phyloP scores from a whole-genome alignment of 2,329 filamentous ascomycete genomes.

The Penicillium palitans region DNA sequence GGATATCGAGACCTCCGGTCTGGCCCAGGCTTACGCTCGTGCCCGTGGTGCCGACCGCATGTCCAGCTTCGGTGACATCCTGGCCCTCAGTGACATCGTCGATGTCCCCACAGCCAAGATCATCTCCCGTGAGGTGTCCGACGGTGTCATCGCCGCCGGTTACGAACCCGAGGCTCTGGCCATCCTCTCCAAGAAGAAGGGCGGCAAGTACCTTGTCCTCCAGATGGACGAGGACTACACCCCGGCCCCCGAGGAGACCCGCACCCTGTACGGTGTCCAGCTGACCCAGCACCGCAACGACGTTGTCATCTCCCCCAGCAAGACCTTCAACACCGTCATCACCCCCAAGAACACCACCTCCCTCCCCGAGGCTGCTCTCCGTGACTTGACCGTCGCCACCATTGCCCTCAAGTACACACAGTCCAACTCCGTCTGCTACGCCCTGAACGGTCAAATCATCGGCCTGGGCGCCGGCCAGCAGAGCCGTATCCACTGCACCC shows the following conservation, averaged over 20 bases:
- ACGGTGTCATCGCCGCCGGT: conserved; percentile 89
- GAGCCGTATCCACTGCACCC: conserved; percentile 96
- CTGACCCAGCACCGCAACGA: conserved; percentile 93
- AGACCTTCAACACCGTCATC: conserved; percentile 80
- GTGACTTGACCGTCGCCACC: conserved; percentile 90
- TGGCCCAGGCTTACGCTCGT: conserved; percentile 94
- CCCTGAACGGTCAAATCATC: conserved; percentile 87
- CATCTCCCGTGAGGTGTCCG: conserved; percentile 95
- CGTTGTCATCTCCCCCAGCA: conserved; percentile 74
- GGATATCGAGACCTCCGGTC: conserved; percentile 78
- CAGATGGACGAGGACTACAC: conserved; percentile 89
- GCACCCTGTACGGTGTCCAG: conserved; percentile 86
- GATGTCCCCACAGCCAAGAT: conserved; percentile 94
- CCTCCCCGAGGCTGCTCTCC: conserved; percentile 77
- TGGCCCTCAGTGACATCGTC: conserved; percentile 86
- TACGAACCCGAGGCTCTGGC: conserved; percentile 83
- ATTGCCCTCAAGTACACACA: conserved; percentile 99
- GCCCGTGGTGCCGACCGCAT: conserved; percentile 95
- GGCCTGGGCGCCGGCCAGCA: conserved; percentile 96
- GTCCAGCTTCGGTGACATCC: conserved; percentile 97
- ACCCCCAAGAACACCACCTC: conserved; percentile 74
- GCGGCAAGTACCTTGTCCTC: conserved; percentile 91
- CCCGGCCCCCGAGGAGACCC: conserved; percentile 71
- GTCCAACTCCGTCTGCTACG: conserved; percentile 98
- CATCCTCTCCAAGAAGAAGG: conserved; percentile 97